Evolutionary conservation across 1,284 basidiomycete species (phyloP).

Genomic region (Puccinia brachypodii): DNA sequence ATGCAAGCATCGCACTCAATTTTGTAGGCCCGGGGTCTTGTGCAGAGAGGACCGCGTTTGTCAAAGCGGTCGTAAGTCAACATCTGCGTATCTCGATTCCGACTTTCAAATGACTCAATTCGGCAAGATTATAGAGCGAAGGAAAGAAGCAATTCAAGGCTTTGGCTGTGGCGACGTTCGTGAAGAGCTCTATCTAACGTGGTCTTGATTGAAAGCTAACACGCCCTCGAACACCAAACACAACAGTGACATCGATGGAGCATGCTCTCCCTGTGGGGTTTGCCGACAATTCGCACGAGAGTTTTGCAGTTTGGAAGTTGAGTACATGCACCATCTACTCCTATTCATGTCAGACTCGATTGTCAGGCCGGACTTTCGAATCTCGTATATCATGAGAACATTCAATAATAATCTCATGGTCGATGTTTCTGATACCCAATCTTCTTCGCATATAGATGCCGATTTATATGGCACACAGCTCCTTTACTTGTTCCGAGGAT

Average conservation of each 20-base stretch:
- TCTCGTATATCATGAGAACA: background rate
- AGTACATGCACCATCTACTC: background rate
- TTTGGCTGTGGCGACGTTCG: slow-evolving; percentile 43
- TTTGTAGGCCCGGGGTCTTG: slow-evolving; percentile 42
- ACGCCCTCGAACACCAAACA: background rate
- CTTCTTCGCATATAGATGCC: slow-evolving; percentile 30
- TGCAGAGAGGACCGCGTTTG: slow-evolving; percentile 47
- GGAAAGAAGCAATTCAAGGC: slow-evolving; percentile 45
- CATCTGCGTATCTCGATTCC: background rate
- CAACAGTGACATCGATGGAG: slow-evolving; percentile 39
- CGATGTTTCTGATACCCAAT: background rate
- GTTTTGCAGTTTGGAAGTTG: slow-evolving; percentile 46
- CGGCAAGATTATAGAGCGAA: slow-evolving; percentile 33
- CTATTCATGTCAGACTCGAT: background rate
- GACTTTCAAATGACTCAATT: background rate
- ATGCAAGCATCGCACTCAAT: too few species aligned
- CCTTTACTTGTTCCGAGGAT: slow-evolving; percentile 23
- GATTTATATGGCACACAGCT: slow-evolving; percentile 37
- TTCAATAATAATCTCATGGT: background rate
- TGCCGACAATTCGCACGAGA: slow-evolving; percentile 47
- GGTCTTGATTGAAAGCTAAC: background rate
- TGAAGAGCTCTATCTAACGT: background rate
- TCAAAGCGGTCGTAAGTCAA: slow-evolving; percentile 46
- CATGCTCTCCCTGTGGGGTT: slow-evolving; percentile 47
- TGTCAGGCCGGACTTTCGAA: background rate